A percentile compares a stretch with the other conserved stretches of the same genome.
phyloP scores from a whole-genome alignment of 495 filamentous ascomycete species.

The Penicillium paradoxum region DNA sequence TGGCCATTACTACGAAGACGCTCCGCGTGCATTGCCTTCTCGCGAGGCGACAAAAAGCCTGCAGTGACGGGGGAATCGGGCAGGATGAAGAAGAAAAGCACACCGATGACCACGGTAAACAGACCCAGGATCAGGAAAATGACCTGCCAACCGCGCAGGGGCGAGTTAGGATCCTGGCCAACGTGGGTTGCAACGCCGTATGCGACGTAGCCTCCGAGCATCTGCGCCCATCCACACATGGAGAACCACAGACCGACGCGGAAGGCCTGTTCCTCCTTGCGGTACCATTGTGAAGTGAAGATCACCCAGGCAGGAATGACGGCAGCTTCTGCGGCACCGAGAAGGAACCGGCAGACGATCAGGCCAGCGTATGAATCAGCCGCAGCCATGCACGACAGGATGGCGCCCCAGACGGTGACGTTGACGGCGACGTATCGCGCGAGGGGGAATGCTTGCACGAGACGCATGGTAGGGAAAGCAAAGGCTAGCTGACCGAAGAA shows the following conservation, averaged over 20 bases:
- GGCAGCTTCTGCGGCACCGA: constrained; percentile 58
- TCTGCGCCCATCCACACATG: constrained; percentile 48
- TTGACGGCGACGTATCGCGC: constrained; percentile 49
- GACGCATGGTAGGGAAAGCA: neutral
- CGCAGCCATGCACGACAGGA: constrained; percentile 49
- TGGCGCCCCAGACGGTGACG: constrained; percentile 51
- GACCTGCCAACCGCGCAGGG: constrained; percentile 50
- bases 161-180: neutral
- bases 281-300: constrained; percentile 47
- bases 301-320: constrained; percentile 50
- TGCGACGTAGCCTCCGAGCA: constrained; percentile 52
- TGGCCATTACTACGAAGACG: constrained; percentile 52
- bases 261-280: constrained; percentile 45
- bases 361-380: constrained; percentile 39
- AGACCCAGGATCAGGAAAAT: constrained; percentile 59
- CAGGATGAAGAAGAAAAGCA: constrained; percentile 51
- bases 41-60: constrained; percentile 44
- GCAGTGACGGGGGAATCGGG: constrained; percentile 59
- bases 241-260: constrained; percentile 50
- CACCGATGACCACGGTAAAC: constrained; percentile 47
- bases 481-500: constrained; percentile 27
- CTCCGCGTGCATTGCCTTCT: constrained; percentile 51
- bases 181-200: constrained; percentile 32
- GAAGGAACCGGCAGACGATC: constrained; percentile 47
- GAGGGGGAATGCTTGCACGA: constrained; percentile 42